Base-by-base conservation (phyloP, 257 asterid species). In the Solanum dulcamara region DNA sequence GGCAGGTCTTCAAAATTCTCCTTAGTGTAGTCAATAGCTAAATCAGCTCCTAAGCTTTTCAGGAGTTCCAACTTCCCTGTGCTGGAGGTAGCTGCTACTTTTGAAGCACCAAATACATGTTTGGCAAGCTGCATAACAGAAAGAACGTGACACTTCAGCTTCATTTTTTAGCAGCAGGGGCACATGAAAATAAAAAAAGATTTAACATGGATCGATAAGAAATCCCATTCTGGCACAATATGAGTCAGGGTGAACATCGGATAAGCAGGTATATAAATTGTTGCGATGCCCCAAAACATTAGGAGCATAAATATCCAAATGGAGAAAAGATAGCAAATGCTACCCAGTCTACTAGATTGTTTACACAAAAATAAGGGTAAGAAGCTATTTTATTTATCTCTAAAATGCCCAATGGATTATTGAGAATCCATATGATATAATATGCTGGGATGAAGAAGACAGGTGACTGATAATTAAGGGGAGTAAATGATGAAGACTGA, bases 81-180 rank as follows among this genome's bases (percentile, higher is more conserved):
- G 93, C 98, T 94, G 26, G 98, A 71, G 10, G 98, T 94, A 35
- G 97, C 96, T 62, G 98, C 99, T 5, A 93, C 91, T 89, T 91
- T 93, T 17, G 99, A 96, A 81, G 98, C 98, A 13, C 98, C 98
- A 87, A 93, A 94, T 30, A 93, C 98, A 14, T 96, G 94, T 86
- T 96, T 96, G 11, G 97, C 99, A 12, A 96, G 88, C 99, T 96
- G 91, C 88, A 40, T 18, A 60, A 59, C 50, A 33, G 81, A 26
- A n/a, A 84, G 80, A 66, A 18, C 35, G 3, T 3, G 22, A 28
- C 6, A 22, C 71, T 0, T 74, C 81, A 42, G 37, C 59, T 74
- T n/a, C 33, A 13, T 0, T 40, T 33, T 72, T 71, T 72, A 71
- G 33, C 55, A 72, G 33, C 80, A 38, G 30, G 46, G 55, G 9